Evolutionary conservation across 805 yeast species (phyloP), one percentile per base, ranked within the genome.

Genomic region (Candida namnaoensis): DNA sequence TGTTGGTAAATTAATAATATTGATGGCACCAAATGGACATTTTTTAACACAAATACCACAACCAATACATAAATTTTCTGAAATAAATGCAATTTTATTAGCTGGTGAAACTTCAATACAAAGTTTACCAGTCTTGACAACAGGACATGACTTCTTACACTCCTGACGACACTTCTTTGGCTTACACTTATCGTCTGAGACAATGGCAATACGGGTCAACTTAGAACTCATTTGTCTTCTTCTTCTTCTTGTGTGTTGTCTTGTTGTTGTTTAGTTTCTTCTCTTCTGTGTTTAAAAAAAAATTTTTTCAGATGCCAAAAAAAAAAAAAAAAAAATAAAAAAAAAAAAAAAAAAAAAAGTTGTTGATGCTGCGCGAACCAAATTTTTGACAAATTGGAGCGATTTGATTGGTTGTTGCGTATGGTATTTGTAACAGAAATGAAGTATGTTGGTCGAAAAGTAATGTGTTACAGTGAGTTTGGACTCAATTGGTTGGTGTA

Each of bases 41-140:
- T 88, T 93, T 66, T 93, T 93, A 41, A 90, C 96, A 76, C 99
- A 93, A 54, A 93, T 93, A 88, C 99, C 99, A 74, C 99, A 93
- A 62, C 99, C 99, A 55, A 93, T 91, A 75, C 99, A 93, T 60
- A 93, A 71, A 34, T 71, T 86, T 62, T 93, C 99, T 14, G 96
- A 86, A 44, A 93, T 87, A 63, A 90, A 93, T 13, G 98, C 96
- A 58, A 93, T 87, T 60, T 93, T 93, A 46, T 85, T 78, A 19
- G 81, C 75, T 47, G 98, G 96, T 1, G 86, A 68, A 38, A 93
- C 99, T 66, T 93, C 99, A 57, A 93, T 93, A 81, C 99, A 93
- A 47, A 90, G 76, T 63, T 90, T 93, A 44, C 99, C 99, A 2
- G 99, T 91, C 62, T 93, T 84, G 44, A 93, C 98, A 35, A 93